These are phyloP conservation scores for Nasturtium officinale DNA, from an alignment of 345 rosid genomes.

Conservation along the genomic window DNA sequence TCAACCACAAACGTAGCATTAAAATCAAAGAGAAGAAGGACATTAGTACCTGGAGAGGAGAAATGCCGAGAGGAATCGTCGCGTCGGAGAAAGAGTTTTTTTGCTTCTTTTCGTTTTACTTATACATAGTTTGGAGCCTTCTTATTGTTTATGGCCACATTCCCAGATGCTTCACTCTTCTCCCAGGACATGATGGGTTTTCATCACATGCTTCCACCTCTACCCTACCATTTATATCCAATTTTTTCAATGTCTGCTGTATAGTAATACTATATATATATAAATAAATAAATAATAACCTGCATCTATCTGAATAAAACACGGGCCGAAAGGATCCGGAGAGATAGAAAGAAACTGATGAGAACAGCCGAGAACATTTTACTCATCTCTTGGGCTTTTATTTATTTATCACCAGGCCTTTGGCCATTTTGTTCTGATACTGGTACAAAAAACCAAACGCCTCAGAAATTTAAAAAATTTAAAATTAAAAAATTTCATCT, in stretches of 20 bases:
- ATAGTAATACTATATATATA: neutral
- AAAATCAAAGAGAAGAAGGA: neutral
- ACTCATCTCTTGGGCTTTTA: no score
- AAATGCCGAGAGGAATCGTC: slow-evolving; percentile 13
- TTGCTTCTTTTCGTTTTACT: neutral
- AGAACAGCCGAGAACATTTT: no score
- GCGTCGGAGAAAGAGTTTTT: slow-evolving; percentile 13
- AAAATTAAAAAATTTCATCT: no score
- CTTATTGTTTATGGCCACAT: neutral
- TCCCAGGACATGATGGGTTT: slow-evolving; percentile 23
- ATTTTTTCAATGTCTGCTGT: neutral
- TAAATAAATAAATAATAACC: neutral
- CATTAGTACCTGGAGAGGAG: slow-evolving; percentile 32
- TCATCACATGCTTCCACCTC: slow-evolving; percentile 24
- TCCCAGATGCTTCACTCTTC: slow-evolving; percentile 34
- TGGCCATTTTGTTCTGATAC: no score
- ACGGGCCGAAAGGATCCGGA: neutral
- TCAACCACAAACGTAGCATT: neutral
- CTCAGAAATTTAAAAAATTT: no score
- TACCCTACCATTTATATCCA: neutral
- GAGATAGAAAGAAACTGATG: no score
- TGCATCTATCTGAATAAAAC: neutral
- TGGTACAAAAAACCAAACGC: no score
- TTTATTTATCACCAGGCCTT: no score
- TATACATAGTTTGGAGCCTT: neutral